phyloP scores from a whole-genome alignment of 139 green algal species.

The Picochlorum sp. region DNA sequence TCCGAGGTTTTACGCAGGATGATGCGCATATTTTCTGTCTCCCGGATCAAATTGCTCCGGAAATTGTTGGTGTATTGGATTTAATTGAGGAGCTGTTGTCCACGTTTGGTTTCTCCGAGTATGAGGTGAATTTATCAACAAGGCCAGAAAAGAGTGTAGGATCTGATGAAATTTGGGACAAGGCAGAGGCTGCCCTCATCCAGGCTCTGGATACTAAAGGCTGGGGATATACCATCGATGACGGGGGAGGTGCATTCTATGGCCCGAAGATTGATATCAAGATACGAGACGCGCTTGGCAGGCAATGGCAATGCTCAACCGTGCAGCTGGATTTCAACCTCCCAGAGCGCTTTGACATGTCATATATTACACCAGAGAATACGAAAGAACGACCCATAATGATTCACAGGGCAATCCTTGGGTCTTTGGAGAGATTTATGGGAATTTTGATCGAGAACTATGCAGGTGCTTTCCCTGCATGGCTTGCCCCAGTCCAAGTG shows the following conservation, averaged over 20 bases:
- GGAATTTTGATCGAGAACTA: slow-evolving; percentile 98
- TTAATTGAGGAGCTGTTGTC: slow-evolving; percentile 78
- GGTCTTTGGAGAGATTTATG: slow-evolving; percentile 89
- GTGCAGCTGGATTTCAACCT: slow-evolving; percentile 98
- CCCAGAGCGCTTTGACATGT: slow-evolving; percentile 85
- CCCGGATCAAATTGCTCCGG: slow-evolving; percentile 73
- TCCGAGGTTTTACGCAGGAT: slow-evolving; percentile 97
- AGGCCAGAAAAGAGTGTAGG: slow-evolving; percentile 90
- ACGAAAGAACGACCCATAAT: slow-evolving; percentile 86
- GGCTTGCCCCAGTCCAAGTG: slow-evolving; percentile 83
- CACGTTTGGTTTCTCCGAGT: slow-evolving; percentile 86
- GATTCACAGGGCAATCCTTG: slow-evolving; percentile 96
- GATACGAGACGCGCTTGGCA: slow-evolving; percentile 74
- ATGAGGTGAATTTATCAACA: slow-evolving; percentile 86
- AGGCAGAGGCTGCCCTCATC: slow-evolving; percentile 64
- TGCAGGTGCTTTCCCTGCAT: slow-evolving; percentile 82
- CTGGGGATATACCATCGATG: slow-evolving; percentile 57
- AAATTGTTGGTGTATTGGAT: slow-evolving; percentile 83
- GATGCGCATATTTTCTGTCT: slow-evolving; percentile 99
- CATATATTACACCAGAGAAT: slow-evolving; percentile 68
- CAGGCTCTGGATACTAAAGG: slow-evolving; percentile 74
- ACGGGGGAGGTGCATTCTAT: slow-evolving; percentile 95
- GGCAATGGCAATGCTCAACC: slow-evolving; percentile 98
- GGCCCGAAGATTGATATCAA: slow-evolving; percentile 99
- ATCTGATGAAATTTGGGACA: slow-evolving; percentile 77